Evolutionary conservation across 352 stramenopile species (phyloP), one percentile per base, ranked within the genome.

Genomic region (Globisporangium radiosum): DNA sequence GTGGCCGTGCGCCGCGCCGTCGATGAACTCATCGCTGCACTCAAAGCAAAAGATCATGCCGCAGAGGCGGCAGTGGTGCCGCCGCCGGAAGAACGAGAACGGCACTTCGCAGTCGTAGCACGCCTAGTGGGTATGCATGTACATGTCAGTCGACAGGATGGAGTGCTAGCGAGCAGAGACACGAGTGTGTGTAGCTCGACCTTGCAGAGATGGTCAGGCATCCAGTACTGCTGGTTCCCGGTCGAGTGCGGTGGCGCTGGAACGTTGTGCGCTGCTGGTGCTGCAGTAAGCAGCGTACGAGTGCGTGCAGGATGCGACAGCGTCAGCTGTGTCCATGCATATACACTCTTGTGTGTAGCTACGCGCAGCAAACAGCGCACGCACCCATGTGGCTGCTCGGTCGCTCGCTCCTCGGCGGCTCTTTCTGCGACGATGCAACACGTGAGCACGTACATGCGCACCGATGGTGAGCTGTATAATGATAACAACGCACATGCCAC

Each of bases 61-160:
- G 39, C 85, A 95, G 1, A 92, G 65, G n/a, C 85, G 81, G 58
- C 85, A 95, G 67, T 95, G 85, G 56, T 95, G 85, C n/a, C 85
- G 78, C 13, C 85, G 76, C 7, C 80, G 75, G 44, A 93, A 95
- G 42, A 95, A 66, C n/a, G 81, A 86, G 66, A 95, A 95, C 19
- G 80, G 64, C 7, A 73, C 70, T 36, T 75, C 85, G 54, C 85
- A 95, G 63, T 94, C 79, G 55, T 86, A 90, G 68, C 85, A 94
- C n/a, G 85, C 79, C 85, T 94, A 36, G 45, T 11, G 8, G 3
- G n/a, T 36, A 36, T 13, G 59, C 25, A 44, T 47, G 2, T 7
- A 37, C 14, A 54, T 17, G 39, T 38, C 5, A 14, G 37, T n/a
- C 37, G 39, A 17, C 1, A 9, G 3, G 17, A 37, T 38, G 43